Evolutionary conservation across 2,329 filamentous ascomycete genomes (phyloP).

Genomic region (Sarocladium brachiariae): DNA sequence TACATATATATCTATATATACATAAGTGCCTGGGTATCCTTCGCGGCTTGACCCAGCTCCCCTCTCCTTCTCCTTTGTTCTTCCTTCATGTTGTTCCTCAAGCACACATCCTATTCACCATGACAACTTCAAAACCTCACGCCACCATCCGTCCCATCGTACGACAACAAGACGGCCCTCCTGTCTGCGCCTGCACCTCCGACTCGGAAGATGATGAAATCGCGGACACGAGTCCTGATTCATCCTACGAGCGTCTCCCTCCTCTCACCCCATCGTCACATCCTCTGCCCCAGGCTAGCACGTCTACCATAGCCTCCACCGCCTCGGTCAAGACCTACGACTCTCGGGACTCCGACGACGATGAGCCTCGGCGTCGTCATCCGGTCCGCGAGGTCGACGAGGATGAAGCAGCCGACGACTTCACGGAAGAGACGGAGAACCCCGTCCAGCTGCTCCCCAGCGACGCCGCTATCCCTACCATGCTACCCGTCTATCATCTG

Average conservation of each 20-base stretch:
- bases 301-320: conserved; percentile 11
- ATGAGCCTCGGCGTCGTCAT: conserved; percentile 17
- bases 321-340: conserved; percentile 70
- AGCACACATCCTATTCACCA: background rate
- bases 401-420: conserved; percentile 19
- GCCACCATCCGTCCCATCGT: background rate
- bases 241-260: conserved; percentile 9
- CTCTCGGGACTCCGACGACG: conserved; percentile 50
- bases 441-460: conserved; percentile 18
- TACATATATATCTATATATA: background rate
- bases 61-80: background rate
- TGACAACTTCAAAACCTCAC: conserved; percentile 7
- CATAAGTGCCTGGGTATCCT: background rate
- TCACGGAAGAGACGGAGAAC: conserved; percentile 18
- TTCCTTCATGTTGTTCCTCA: background rate
- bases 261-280: conserved; percentile 5
- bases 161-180: background rate
- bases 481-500: conserved; percentile 51
- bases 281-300: conserved; percentile 5
- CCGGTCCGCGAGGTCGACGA: conserved; percentile 15
- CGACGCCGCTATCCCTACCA: conserved; percentile 36
- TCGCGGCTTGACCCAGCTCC: no score
- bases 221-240: conserved; percentile 5
- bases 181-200: conserved; percentile 3
- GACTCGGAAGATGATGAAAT: conserved; percentile 7